A percentile compares a stretch with the other conserved stretches of the same genome.
phyloP scores from a whole-genome alignment of 768 basidiomycete species.

The Mycena venus region DNA sequence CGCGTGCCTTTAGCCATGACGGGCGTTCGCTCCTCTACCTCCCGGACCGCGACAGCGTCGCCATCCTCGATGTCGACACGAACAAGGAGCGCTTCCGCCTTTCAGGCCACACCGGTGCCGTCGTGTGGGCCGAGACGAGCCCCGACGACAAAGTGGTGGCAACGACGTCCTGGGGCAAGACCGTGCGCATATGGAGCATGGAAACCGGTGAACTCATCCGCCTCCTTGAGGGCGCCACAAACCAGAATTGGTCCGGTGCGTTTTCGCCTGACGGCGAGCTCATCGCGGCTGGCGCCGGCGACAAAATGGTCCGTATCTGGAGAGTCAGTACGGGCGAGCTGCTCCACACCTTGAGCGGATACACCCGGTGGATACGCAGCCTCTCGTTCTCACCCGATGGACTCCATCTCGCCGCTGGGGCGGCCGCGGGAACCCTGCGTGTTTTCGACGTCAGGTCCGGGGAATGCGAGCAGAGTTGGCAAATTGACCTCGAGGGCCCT shows the following conservation, averaged over 20 bases:
- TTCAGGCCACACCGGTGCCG: slow-evolving; percentile 24
- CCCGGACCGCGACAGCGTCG: not conserved
- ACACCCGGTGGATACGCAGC: slow-evolving; percentile 16
- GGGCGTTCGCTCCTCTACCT: slow-evolving; percentile 11
- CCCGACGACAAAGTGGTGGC: slow-evolving; percentile 32
- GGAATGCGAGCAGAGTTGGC: slow-evolving; percentile 18
- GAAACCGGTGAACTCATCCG: slow-evolving; percentile 20
- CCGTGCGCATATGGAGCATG: slow-evolving; percentile 35
- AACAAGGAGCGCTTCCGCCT: slow-evolving; percentile 15
- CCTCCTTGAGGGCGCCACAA: slow-evolving; percentile 12
- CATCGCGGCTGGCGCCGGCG: slow-evolving; percentile 34
- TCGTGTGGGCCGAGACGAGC: slow-evolving; percentile 8
- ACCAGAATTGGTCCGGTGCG: slow-evolving; percentile 30
- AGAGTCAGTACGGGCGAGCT: slow-evolving; percentile 29
- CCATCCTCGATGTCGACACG: not conserved
- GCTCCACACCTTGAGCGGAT: slow-evolving; percentile 25
- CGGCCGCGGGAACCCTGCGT: not conserved
- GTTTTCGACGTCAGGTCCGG: slow-evolving; percentile 26
- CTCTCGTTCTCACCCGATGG: slow-evolving; percentile 29
- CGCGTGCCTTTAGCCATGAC: slow-evolving; percentile 23
- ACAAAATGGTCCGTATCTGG: slow-evolving; percentile 35
- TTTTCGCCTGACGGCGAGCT: slow-evolving; percentile 39
- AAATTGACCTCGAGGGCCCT: not conserved
- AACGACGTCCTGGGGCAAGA: slow-evolving; percentile 33
- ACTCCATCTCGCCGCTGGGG: slow-evolving; percentile 19